Evolutionary conservation across 2,329 filamentous ascomycete species (phyloP), one percentile per base, ranked within the genome.

Genomic region (Cucurbitaria berberidis): DNA sequence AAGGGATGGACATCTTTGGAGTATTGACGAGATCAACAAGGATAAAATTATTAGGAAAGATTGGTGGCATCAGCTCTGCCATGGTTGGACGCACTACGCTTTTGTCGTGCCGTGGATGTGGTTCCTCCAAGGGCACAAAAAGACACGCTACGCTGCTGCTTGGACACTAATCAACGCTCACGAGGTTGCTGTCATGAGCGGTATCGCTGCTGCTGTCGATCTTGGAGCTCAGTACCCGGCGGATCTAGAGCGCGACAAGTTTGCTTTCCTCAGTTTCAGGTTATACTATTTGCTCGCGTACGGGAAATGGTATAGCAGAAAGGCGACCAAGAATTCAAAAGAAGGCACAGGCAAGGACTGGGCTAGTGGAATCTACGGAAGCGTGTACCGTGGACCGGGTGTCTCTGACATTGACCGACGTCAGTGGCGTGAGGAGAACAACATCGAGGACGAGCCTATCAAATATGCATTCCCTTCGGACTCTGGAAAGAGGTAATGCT

Each of bases 151-250:
- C 66, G 87, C 87, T 0, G 84, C 84, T 1, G 82, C 82, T 6
- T 90, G 87, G 88, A 90, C 88, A 0, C 76, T 90, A 51, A 83
- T 89, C 53, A 87, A 87, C 58, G 85, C 86, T 63, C 85, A 91
- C 62, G 88, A 91, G 65, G 79, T 89, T 9, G 89, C 88, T 1
- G 86, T 86, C 51, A 86, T 91, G 44, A 86, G 83, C 49, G 88
- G 88, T 0, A 89, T 90, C 42, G 85, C 87, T 3, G 88, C 88
- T 2, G 89, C 88, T 0, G 88, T 89, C 48, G 82, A 85, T 41
- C 76, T 90, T 0, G 89, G 88, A 0, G 88, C 87, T 0, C 77
- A 80, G 1, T 90, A 90, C 62, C 77, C 78, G 1, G 83, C 82
- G 54, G 85, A 87, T 61, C 66, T 88, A 1, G 85, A 87, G 72